A percentile compares a stretch with the other conserved stretches of the same genome.
These are phyloP conservation scores for Leccinum obscurum DNA, from an alignment of 768 basidiomycete species.

Conservation along the genomic window DNA sequence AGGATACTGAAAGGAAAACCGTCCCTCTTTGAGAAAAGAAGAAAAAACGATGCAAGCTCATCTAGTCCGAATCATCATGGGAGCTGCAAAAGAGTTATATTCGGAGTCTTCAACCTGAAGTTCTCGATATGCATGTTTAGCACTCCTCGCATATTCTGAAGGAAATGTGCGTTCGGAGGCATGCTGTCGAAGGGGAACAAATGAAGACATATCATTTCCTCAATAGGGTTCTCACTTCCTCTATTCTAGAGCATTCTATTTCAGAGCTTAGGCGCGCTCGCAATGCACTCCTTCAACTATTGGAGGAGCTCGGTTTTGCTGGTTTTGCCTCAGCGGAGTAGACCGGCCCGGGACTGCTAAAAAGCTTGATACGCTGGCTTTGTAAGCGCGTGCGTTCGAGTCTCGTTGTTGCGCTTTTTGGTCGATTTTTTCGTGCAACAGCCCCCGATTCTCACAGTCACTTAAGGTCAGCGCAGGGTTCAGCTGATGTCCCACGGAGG, in stretches of 20 bases:
- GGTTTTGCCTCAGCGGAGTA: too few species aligned
- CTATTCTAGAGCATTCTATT: not conserved
- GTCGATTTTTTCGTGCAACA: too few species aligned
- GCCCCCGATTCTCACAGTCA: too few species aligned
- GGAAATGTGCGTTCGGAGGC: not conserved
- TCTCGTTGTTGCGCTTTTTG: too few species aligned
- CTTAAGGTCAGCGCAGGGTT: too few species aligned
- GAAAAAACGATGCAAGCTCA: not conserved
- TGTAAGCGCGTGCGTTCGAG: too few species aligned
- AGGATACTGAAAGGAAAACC: not conserved
- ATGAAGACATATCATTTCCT: not conserved
- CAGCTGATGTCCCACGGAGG: too few species aligned
- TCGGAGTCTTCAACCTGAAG: slow-evolving; percentile 59
- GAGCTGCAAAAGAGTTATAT: slow-evolving; percentile 45
- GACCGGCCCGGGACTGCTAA: too few species aligned
- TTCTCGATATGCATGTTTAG: slow-evolving; percentile 54
- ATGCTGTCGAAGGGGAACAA: not conserved
- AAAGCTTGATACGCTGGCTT: too few species aligned
- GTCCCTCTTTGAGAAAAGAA: not conserved
- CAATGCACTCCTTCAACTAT: too few species aligned
- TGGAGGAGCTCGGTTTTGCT: too few species aligned
- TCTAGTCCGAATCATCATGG: not conserved
- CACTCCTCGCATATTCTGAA: slow-evolving; percentile 33
- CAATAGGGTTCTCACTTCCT: not conserved
- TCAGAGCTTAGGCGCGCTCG: too few species aligned